A percentile compares a stretch with the other conserved stretches of the same genome.
Evolutionary conservation across 2,329 filamentous ascomycete species (phyloP).

Genomic region (Calonectria naviculata): DNA sequence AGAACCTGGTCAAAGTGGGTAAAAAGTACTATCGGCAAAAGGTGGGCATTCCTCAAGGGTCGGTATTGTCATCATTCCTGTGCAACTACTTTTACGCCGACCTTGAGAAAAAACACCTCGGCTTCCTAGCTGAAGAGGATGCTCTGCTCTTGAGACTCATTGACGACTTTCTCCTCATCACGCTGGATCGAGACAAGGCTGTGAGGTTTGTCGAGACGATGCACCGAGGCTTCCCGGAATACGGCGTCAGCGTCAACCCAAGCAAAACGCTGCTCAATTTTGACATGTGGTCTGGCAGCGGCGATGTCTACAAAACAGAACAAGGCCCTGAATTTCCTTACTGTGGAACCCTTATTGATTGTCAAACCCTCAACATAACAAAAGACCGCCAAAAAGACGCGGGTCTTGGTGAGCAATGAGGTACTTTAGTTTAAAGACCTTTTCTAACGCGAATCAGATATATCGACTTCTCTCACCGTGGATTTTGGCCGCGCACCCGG

Average conservation of each 20-base stretch:
- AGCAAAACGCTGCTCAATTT: constrained; percentile 91
- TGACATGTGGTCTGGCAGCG: constrained; percentile 67
- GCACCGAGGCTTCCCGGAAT: constrained; percentile 81
- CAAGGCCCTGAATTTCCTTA: constrained; percentile 77
- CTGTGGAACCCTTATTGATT: constrained; percentile 85
- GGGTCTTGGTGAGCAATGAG: constrained; percentile 56
- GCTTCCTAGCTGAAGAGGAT: constrained; percentile 68
- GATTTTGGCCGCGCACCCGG: constrained; percentile 80
- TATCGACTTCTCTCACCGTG: constrained; percentile 82
- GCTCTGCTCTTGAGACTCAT: constrained; percentile 84
- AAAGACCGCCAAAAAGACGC: constrained; percentile 71
- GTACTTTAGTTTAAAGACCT: background rate
- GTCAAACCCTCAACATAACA: constrained; percentile 76
- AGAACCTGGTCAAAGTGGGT: constrained; percentile 89
- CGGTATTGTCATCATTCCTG: constrained; percentile 84
- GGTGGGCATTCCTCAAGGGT: constrained; percentile 92
- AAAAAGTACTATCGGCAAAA: constrained; percentile 91
- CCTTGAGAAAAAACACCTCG: constrained; percentile 76
- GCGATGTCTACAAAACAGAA: constrained; percentile 60
- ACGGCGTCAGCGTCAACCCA: constrained; percentile 82
- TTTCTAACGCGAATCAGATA: constrained; percentile 30
- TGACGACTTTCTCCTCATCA: constrained; percentile 94
- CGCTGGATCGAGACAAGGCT: constrained; percentile 74
- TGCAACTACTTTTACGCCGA: constrained; percentile 98
- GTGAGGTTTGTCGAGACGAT: constrained; percentile 80